A percentile compares a stretch with the other conserved stretches of the same genome.
Evolutionary conservation across 768 basidiomycete genomes (phyloP).

Genomic region (Calvatia gigantea): DNA sequence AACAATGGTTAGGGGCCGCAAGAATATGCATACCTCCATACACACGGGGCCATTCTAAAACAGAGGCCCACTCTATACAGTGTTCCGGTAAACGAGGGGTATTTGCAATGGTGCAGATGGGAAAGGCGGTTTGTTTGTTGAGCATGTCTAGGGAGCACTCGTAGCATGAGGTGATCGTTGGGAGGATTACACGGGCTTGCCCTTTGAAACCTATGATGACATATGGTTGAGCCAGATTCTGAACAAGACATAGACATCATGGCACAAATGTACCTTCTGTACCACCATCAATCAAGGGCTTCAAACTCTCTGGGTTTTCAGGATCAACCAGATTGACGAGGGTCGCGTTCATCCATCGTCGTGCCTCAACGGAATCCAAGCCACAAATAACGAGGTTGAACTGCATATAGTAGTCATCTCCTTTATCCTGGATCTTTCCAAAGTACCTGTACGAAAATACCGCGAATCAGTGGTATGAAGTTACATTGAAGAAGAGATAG

Average conservation of each 20-base stretch:
- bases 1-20: background rate
- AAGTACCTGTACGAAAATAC: conserved; percentile 59
- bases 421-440: conserved; percentile 98
- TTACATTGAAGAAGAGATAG: background rate
- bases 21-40: conserved; percentile 61
- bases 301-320: conserved; percentile 90
- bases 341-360: conserved; percentile 98
- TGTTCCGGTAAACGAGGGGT: conserved; percentile 98
- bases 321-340: conserved; percentile 91
- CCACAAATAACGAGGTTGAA: conserved; percentile 98
- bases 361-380: conserved; percentile 94
- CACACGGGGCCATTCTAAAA: conserved; percentile 96
- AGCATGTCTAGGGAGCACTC: conserved; percentile 99
- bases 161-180: conserved; percentile 93
- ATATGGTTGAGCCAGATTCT: background rate
- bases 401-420: conserved; percentile 90
- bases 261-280: conserved; percentile 75
- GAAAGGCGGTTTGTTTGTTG: conserved; percentile 94
- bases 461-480: background rate
- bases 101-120: conserved; percentile 98
- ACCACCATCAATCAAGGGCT: conserved; percentile 97
- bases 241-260: background rate
- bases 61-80: conserved; percentile 99
- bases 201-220: conserved; percentile 84
- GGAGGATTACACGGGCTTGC: conserved; percentile 95